Base-by-base conservation (phyloP, 1,284 basidiomycete species). In the Ustilago bromivora region DNA sequence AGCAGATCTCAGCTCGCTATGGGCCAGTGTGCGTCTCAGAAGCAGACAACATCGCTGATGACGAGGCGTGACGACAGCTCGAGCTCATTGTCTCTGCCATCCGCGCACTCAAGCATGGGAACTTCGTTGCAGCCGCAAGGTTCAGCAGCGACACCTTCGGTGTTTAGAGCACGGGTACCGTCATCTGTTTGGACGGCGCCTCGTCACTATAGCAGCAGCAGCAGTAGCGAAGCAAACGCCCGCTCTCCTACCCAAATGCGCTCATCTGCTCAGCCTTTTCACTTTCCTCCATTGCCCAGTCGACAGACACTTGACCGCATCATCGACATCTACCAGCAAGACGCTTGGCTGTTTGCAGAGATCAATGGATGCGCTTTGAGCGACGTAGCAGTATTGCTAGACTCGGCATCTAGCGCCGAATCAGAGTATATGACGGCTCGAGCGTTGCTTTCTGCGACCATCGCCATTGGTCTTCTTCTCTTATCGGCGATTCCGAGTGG, bases 291-390 rank as follows among this genome's bases (percentile, higher is more conserved):
- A 3, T 12, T 67, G 40, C 70, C 70, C 2, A 41, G 32, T 17
- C 49, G 57, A 57, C 64, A 63, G 47, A 43, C 41, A 13, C 15
- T 72, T 35, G 51, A 61, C 19, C 60, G 40, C 12, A 23, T 72
- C 38, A 56, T 72, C 47, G 56, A 59, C 1, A 13, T 40, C 12
- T 72, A 64, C 34, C 32, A 40, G 31, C 56, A 36, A 35, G 60
- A 54, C 1, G 53, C 57, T 2, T 74, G 71, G 71, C 38, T 69
- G 1, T 66, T 66, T n/a, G 31, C 56, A 10, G 62, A 62, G 9
- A 55, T 69, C 62, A 74, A 74, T 38, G 41, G 31, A n/a, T 49
- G 63, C 19, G 66, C 63, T 1, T 46, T 74, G 6, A 23, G 32
- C 40, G 66, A 69, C 34, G 61, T 74, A 3, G 56, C 57, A 15